Base-by-base conservation (phyloP, 2,329 filamentous ascomycete species). In the Chalara sp. region DNA sequence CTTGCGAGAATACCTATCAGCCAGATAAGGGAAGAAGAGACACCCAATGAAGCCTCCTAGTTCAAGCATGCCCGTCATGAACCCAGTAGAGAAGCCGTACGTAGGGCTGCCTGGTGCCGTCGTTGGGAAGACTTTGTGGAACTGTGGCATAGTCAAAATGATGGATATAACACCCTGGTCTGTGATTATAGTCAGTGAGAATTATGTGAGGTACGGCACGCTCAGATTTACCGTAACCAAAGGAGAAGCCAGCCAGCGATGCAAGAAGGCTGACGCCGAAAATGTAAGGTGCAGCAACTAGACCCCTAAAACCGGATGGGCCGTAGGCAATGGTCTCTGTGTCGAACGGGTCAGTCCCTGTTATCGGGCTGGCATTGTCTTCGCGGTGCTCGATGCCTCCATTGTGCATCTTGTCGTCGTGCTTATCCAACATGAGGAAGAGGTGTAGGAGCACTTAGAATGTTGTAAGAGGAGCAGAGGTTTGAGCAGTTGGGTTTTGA, bases 1-100 rank as follows among this genome's bases (percentile, higher is more conserved):
- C 48, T 76, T 75, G 32, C 76, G 66, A 5, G 73, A 77, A 37
- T 76, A 69, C 56, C 70, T 72, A 54, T 79, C 76, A 1, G 75
- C 75, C 42, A 44, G 42, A 29, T 21, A 44, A 11, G 42, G 42
- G 13, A 44, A 28, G n/a, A 44, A 44, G 42, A 77, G 67, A 66
- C 70, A 78, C 5, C 71, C 72, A 53, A 50, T n/a, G 32, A 50
- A 50, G 29, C 43, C 43, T 8, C 48, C 72, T 63, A 57, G 78
- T 75, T 33, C 72, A 70, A 46, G 73, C 75, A 58, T 76, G 10
- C 13, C 47, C 13, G 47, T 49, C 47, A 49, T 49, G 12, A 49
- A 49, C 10, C 47, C 33, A 4, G 29, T 43, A 31, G 32, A 64
- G 76, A 21, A 76, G 21, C 21, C 21, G 21, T 21, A 21, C 21